Percentiles rank a stretch among this genome's conserved stretches.
phyloP scores from a whole-genome alignment of 371 early-diverging fungal species.

The Haplosporangium sp. region DNA sequence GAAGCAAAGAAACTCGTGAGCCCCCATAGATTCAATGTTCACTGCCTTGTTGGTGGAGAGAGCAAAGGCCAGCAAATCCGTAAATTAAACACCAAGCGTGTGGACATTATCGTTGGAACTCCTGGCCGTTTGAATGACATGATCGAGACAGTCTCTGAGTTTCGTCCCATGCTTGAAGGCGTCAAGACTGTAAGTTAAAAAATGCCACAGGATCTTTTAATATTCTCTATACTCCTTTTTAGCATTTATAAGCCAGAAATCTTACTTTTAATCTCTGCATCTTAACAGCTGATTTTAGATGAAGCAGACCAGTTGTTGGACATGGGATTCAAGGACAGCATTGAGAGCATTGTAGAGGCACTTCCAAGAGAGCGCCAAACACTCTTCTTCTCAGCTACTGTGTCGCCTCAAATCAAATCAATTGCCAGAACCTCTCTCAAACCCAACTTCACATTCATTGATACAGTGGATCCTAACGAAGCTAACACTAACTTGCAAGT shows the following conservation, averaged over 20 bases:
- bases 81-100: conserved; percentile 68
- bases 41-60: conserved; percentile 93
- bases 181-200: conserved; percentile 64
- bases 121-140: conserved; percentile 96
- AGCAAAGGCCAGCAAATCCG: conserved; percentile 71
- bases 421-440: conserved; percentile 82
- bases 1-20: conserved; percentile 82
- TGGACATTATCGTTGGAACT: conserved; percentile 95
- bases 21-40: conserved; percentile 77
- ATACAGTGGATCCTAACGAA: conserved; percentile 89
- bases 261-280: conserved; percentile 4
- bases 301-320: conserved; percentile 99
- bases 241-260: neutral
- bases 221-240: neutral
- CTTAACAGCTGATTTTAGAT: conserved; percentile 90
- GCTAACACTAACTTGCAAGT: conserved; percentile 80
- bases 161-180: conserved; percentile 68
- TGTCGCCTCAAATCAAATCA: conserved; percentile 84
- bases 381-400: conserved; percentile 98
- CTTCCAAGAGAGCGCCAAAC: conserved; percentile 93
- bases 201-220: neutral
- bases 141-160: conserved; percentile 70
- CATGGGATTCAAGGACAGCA: conserved; percentile 97
- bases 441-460: conserved; percentile 79
- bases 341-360: conserved; percentile 82